Evolutionary conservation across 23 red algal genomes (phyloP).

Genomic region (Gracilaria caudata): DNA sequence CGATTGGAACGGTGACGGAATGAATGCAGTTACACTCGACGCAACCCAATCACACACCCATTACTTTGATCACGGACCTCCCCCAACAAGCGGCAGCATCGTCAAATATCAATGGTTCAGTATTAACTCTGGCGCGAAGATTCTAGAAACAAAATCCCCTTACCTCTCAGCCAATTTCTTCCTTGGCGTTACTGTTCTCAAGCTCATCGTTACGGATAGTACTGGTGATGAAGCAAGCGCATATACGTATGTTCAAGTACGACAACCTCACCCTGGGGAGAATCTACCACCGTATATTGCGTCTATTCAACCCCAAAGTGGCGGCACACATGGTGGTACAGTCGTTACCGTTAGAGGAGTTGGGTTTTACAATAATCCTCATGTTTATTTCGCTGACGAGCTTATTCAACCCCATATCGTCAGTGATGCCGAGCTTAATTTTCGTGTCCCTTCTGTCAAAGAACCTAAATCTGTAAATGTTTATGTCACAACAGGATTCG

Average conservation of each 20-base stretch:
- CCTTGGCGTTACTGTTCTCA: conserved; percentile 54
- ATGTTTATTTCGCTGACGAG: conserved; percentile 30
- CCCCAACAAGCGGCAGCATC: conserved; percentile 39
- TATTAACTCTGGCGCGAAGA: conserved; percentile 31
- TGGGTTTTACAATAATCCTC: conserved; percentile 69
- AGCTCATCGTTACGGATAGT: conserved; percentile 70
- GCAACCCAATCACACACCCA: conserved; percentile 72
- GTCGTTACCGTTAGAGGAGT: conserved; percentile 42
- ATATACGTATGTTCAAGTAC: conserved; percentile 64
- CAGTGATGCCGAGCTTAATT: conserved; percentile 43
- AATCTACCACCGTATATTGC: conserved; percentile 18
- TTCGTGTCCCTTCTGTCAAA: conserved; percentile 32
- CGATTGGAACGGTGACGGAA: conserved; percentile 65
- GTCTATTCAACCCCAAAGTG: conserved; percentile 27
- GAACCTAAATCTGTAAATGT: conserved; percentile 29
- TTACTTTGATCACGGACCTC: conserved; percentile 69
- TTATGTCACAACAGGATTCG: conserved; percentile 56
- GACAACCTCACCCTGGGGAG: conserved; percentile 43
- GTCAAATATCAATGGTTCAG: conserved; percentile 60
- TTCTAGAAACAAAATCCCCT: conserved; percentile 41
- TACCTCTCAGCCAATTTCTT: conserved; percentile 61
- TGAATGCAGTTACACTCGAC: conserved; percentile 58
- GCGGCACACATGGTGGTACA: conserved; percentile 42
- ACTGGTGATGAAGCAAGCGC: conserved; percentile 60
- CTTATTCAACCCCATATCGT: conserved; percentile 31